phyloP scores from a whole-genome alignment of 192 early-diverging fungal species.

The Podila verticillata region DNA sequence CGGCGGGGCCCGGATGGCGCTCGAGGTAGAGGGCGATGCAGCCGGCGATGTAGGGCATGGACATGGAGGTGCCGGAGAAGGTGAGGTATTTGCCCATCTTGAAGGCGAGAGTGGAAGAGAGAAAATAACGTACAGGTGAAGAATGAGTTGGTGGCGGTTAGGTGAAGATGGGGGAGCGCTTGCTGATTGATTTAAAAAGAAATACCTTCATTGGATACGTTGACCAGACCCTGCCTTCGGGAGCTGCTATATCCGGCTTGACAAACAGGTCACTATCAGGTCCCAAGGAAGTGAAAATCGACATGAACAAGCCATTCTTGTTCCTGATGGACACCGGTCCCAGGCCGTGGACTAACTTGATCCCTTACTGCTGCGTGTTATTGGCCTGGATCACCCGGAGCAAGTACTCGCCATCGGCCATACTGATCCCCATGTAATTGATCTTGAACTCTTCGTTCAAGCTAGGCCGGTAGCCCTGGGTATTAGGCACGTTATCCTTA shows the following conservation, averaged over 20 bases:
- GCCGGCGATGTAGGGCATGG: slow-evolving; percentile 62
- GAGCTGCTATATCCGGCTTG: slow-evolving; percentile 65
- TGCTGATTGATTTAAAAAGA: no score
- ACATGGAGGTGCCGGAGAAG: slow-evolving; percentile 69
- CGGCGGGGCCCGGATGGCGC: neutral
- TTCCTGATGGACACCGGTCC: slow-evolving; percentile 41
- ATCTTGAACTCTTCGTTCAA: slow-evolving; percentile 40
- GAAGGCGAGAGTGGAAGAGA: no score
- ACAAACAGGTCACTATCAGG: slow-evolving; percentile 66
- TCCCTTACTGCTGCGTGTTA: slow-evolving; percentile 26
- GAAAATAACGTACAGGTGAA: no score
- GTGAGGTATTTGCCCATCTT: slow-evolving; percentile 5
- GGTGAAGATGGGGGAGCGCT: no score
- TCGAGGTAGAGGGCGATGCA: slow-evolving; percentile 22
- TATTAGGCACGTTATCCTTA: slow-evolving; percentile 51
- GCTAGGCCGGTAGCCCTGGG: neutral
- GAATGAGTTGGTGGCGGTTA: no score
- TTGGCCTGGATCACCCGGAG: slow-evolving; percentile 44
- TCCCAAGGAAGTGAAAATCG: slow-evolving; percentile 77
- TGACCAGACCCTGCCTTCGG: slow-evolving; percentile 64
- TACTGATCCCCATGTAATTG: slow-evolving; percentile 53
- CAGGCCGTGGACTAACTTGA: slow-evolving; percentile 38
- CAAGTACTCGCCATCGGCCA: slow-evolving; percentile 56
- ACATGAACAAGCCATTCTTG: slow-evolving; percentile 62
- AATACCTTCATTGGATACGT: slow-evolving; percentile 54